A percentile compares a stretch with the other conserved stretches of the same genome.
Evolutionary conservation across 148 eudicot genomes (phyloP).

Genomic region (Salicornia ramosissima): DNA sequence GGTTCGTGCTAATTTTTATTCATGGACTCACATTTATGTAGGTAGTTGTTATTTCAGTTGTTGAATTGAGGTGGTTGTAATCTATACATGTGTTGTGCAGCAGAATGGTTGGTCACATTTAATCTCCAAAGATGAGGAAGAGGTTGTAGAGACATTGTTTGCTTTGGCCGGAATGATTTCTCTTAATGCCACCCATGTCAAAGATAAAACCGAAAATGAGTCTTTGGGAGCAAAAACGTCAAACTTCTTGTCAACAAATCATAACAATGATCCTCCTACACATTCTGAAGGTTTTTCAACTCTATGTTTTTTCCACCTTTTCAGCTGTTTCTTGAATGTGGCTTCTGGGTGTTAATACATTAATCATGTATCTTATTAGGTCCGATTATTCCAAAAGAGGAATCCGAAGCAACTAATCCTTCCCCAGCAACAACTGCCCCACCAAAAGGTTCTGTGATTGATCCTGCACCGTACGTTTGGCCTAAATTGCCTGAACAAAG

Average conservation of each 20-base stretch:
- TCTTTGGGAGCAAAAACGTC: conserved; percentile 20
- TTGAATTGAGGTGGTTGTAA: background rate
- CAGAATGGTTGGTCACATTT: conserved; percentile 21
- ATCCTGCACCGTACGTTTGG: conserved; percentile 16
- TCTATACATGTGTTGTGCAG: conserved; percentile 24
- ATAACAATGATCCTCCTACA: conserved; percentile 18
- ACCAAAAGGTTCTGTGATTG: conserved; percentile 14
- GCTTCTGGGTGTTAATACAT: background rate
- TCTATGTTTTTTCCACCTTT: background rate
- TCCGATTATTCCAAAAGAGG: conserved; percentile 22
- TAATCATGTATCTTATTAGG: background rate
- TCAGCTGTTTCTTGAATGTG: background rate
- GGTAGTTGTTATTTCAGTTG: background rate
- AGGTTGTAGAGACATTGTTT: conserved; percentile 69
- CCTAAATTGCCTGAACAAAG: conserved; percentile 22
- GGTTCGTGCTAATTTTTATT: conserved; percentile 22
- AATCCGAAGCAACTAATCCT: conserved; percentile 20
- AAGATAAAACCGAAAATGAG: conserved; percentile 23
- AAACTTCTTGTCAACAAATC: conserved; percentile 11
- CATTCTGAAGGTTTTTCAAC: conserved; percentile 32
- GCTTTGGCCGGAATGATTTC: conserved; percentile 60
- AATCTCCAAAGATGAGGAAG: conserved; percentile 73
- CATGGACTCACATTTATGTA: background rate
- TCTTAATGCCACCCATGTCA: conserved; percentile 13
- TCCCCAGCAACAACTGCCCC: conserved; percentile 18